Base-by-base conservation (phyloP, 148 eudicot genomes). In the Fagopyrum esculentum region DNA sequence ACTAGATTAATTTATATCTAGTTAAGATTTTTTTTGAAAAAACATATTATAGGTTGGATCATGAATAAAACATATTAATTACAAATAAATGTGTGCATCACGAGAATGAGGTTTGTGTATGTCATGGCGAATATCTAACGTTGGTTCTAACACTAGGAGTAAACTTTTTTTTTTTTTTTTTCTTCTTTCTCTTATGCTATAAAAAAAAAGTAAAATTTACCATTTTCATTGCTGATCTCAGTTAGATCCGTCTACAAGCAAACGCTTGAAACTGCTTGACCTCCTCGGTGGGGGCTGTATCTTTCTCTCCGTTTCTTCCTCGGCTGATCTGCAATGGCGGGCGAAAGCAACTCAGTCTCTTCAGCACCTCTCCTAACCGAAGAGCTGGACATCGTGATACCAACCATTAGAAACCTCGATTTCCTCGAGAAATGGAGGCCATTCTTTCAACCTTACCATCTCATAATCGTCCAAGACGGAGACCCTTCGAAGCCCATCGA, bases 371-470 rank as follows among this genome's bases (percentile, higher is more conserved):
- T 3, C 43, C 68, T 61, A 29, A 29, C 68, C 15, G 68, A 61
- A 2, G 68, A 61, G 44, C 68, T 61, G 6, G 68, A 61, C 68
- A 61, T 61, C 68, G 68, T 61, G 11, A 61, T 61, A 61, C 68
- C 68, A 40, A 61, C 68, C 9, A 61, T 61, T 15, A 61, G 68
- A 61, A 61, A 61, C 68, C 68, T 61, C 68, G 68, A 61, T 61
- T 61, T 61, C 43, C 68, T 61, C 43, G 68, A 61, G 68, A 11
- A 61, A 61, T 61, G 68, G 68, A 9, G 68, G 68, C 68, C 68
- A 9, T 61, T 9, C 68, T 61, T 61, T 12, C 68, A 61, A 29
- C 68, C 68, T 29, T 61, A 61, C 68, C 68, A 61, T 61, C 68
- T 61, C 68, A 61, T 61, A 26, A 61, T 61, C 68, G 68, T 61